Evolutionary conservation across 768 basidiomycete genomes (phyloP).

Genomic region (Rhodotorula taiwanensis): DNA sequence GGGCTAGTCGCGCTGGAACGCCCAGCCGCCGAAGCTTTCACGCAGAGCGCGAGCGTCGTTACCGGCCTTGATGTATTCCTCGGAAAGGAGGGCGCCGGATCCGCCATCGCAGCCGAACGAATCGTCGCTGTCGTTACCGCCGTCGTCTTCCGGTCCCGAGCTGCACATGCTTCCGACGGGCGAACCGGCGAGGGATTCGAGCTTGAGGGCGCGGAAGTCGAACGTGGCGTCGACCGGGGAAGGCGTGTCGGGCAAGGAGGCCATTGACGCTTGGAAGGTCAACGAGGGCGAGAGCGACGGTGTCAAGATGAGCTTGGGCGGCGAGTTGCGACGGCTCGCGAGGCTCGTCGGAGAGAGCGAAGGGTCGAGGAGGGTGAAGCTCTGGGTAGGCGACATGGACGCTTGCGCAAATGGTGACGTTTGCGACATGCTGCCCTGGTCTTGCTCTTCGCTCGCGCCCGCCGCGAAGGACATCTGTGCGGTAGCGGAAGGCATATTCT

Average conservation of each 20-base stretch:
- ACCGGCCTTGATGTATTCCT: conserved; percentile 24
- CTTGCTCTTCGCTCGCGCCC: too few species aligned
- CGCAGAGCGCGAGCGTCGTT: conserved; percentile 16
- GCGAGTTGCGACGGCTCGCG: neutral
- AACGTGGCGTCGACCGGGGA: conserved; percentile 26
- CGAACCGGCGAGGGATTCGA: conserved; percentile 9
- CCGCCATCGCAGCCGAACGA: conserved; percentile 7
- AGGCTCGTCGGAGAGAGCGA: neutral
- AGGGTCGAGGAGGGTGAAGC: conserved; percentile 11
- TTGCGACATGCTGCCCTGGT: too few species aligned
- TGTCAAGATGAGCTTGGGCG: conserved; percentile 13
- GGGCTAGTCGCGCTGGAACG: neutral
- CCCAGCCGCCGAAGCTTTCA: conserved; percentile 7
- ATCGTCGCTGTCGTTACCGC: neutral
- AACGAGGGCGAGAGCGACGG: conserved; percentile 20
- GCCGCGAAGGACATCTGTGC: conserved; percentile 5
- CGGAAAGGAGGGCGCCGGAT: neutral
- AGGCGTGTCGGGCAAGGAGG: conserved; percentile 4
- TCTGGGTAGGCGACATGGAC: neutral
- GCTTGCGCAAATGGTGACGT: neutral
- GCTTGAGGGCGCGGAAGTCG: conserved; percentile 26
- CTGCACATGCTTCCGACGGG: neutral
- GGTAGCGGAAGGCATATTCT: too few species aligned
- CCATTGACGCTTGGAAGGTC: neutral
- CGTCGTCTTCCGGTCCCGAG: neutral